Conservation (phyloP, 2,329 filamentous ascomycete species). For the Alternaria incomplexa region DNA sequence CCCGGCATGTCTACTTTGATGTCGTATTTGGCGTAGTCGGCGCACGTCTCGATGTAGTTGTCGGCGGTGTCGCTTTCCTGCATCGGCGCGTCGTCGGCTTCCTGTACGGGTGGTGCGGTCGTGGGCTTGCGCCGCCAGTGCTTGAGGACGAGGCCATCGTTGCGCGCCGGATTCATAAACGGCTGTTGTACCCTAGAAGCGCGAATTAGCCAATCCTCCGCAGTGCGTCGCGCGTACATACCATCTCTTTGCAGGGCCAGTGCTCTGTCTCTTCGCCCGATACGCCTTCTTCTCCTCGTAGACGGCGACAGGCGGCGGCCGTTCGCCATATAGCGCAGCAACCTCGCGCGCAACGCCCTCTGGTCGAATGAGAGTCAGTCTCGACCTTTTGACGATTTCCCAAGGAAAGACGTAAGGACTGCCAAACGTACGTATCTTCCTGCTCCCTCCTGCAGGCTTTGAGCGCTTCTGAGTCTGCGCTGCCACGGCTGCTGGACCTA, state of each 20-base stretch:
- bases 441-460: conserved; percentile 63
- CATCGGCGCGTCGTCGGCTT: conserved; percentile 40
- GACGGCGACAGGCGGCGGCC: conserved; percentile 49
- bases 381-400: conserved; percentile 26
- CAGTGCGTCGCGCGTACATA: conserved; percentile 11
- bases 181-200: conserved; percentile 48
- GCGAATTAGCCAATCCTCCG: conserved; percentile 15
- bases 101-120: conserved; percentile 34
- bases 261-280: conserved; percentile 47
- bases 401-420: conserved; percentile 19
- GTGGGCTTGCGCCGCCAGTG: conserved; percentile 77
- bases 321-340: conserved; percentile 49
- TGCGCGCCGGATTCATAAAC: conserved; percentile 80
- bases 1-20: conserved; percentile 77
- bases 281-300: conserved; percentile 51
- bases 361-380: conserved; percentile 31
- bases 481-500: conserved; percentile 13
- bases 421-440: conserved; percentile 58
- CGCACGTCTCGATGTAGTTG: conserved; percentile 54
- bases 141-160: conserved; percentile 71
- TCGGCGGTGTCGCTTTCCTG: conserved; percentile 44
- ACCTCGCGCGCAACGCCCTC: conserved; percentile 51
- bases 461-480: conserved; percentile 72
- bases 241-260: conserved; percentile 50
- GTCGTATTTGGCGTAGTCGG: conserved; percentile 84